Evolutionary conservation across 2,329 filamentous ascomycete genomes (phyloP), one percentile per base, ranked within the genome.

Genomic region (Dendrostoma leiphaemia): DNA sequence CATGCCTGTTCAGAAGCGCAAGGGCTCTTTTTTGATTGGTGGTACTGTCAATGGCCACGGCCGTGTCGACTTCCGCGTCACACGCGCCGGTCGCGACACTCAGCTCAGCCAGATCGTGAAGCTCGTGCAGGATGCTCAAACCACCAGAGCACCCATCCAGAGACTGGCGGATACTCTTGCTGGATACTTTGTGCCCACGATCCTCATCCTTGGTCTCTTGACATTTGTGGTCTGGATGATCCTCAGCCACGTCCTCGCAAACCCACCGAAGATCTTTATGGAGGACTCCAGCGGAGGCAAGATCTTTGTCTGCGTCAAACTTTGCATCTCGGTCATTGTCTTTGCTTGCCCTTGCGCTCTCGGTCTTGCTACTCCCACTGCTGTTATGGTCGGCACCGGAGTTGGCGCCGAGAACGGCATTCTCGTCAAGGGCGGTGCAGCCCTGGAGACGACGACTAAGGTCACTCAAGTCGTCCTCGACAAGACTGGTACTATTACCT

Each of bases 361-460:
- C n/a, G 94, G 94, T 53, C 81, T 99, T 17, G 92, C 91, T 23
- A 97, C 94, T 1, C 94, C 94, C 2, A 99, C 94, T 0, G 94
- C 94, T 2, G 92, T 99, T 68, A 97, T 99, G 94, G 94, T 99
- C 28, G 94, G 94, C 40, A 97, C 94, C n/a, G 94, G 94, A 56
- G 86, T 97, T 29, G 94, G 94, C 48, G 94, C 94, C 2, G 90
- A 97, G 71, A 88, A 96, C 63, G 94, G 94, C 23, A 99, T 99
- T 62, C 78, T 99, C n/a, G 91, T 97, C 69, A 99, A 99, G 73
- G 93, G 94, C 51, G 94, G 94, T 53, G 92, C 90, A 37, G 91
- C 92, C 28, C 77, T 99, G 3, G 93, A 99, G 74, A 91, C 84
- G 4, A 89, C 91, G 0, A 97, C 91, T 8, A 93, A 91, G 69